Evolutionary conservation across 2,329 filamentous ascomycete genomes (phyloP).

Genomic region (Phoma sp.): DNA sequence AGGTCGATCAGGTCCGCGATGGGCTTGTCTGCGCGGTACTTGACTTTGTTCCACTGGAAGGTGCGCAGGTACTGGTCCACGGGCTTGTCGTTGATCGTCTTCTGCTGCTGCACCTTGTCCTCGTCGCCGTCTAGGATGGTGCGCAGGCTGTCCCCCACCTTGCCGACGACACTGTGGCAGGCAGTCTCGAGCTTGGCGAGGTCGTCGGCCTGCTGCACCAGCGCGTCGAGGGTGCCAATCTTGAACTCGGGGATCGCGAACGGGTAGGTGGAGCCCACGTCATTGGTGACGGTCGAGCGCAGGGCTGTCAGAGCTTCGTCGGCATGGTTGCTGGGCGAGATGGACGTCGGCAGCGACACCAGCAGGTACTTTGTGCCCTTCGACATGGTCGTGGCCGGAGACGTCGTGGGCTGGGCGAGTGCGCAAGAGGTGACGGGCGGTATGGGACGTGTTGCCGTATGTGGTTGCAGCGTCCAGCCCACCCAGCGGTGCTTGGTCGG

Average conservation of each 20-base stretch:
- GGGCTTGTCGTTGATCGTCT: constrained; percentile 95
- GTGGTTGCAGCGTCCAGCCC: constrained; percentile 11
- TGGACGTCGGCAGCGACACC: constrained; percentile 87
- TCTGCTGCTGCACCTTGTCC: constrained; percentile 82
- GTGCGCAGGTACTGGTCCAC: constrained; percentile 89
- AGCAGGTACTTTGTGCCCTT: constrained; percentile 75
- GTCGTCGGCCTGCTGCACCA: constrained; percentile 96
- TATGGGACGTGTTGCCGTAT: constrained; percentile 29
- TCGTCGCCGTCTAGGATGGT: constrained; percentile 85
- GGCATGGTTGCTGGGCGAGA: constrained; percentile 79
- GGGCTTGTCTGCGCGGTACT: constrained; percentile 92
- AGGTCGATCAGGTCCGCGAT: constrained; percentile 86
- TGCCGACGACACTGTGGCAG: constrained; percentile 83
- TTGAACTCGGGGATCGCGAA: constrained; percentile 95
- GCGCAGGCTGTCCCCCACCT: constrained; percentile 86
- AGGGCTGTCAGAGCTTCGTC: constrained; percentile 83
- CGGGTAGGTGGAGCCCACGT: constrained; percentile 76
- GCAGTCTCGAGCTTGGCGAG: constrained; percentile 83
- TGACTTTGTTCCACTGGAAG: constrained; percentile 97
- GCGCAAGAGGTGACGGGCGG: constrained; percentile 21
- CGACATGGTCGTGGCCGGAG: constrained; percentile 48
- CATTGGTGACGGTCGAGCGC: constrained; percentile 72
- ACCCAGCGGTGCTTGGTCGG: constrained; percentile 12
- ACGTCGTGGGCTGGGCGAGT: constrained; percentile 17
- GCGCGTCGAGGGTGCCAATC: constrained; percentile 92